Conservation (phyloP, 306 rosid species). For the Argentina anserina region DNA sequence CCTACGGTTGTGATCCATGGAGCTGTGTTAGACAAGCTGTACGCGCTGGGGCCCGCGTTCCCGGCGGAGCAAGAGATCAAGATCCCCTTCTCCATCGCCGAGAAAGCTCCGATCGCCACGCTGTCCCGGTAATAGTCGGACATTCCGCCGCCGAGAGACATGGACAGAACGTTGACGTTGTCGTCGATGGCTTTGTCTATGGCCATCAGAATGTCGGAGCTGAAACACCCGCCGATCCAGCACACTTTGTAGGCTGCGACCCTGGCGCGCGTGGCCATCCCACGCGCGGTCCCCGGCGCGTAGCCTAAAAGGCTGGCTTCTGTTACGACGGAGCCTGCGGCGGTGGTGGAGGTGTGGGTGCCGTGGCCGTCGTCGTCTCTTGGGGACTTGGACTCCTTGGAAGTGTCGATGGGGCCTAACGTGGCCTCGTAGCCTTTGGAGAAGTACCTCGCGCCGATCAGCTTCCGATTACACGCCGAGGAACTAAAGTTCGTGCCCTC, state of each 20-base stretch:
- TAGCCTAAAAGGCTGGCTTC: slow-evolving; percentile 53
- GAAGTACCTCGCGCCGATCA: slow-evolving; percentile 72
- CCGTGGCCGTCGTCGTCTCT: slow-evolving; percentile 82
- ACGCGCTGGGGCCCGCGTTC: slow-evolving; percentile 51
- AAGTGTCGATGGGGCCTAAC: slow-evolving; percentile 35
- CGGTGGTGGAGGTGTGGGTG: slow-evolving; percentile 74
- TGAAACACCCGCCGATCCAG: slow-evolving; percentile 49
- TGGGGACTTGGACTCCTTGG: slow-evolving; percentile 48
- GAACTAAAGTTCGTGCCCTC: slow-evolving; percentile 52
- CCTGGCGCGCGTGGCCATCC: slow-evolving; percentile 70
- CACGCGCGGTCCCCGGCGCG: slow-evolving; percentile 72
- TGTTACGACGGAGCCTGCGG: slow-evolving; percentile 54
- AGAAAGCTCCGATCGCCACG: slow-evolving; percentile 65
- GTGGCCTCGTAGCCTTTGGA: slow-evolving; percentile 44
- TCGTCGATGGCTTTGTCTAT: slow-evolving; percentile 71
- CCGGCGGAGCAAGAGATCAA: slow-evolving; percentile 69
- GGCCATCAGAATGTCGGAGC: slow-evolving; percentile 61
- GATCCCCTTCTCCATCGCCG: slow-evolving; percentile 81
- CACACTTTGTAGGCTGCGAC: slow-evolving; percentile 75
- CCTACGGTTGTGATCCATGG: slow-evolving; percentile 93
- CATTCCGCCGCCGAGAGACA: slow-evolving; percentile 65
- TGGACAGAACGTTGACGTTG: slow-evolving; percentile 59
- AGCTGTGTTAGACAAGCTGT: slow-evolving; percentile 50
- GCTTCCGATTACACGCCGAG: slow-evolving; percentile 58
- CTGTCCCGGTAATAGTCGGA: slow-evolving; percentile 44